phyloP scores from a whole-genome alignment of 2,329 filamentous ascomycete genomes.

The Hirsutella thompsonii region DNA sequence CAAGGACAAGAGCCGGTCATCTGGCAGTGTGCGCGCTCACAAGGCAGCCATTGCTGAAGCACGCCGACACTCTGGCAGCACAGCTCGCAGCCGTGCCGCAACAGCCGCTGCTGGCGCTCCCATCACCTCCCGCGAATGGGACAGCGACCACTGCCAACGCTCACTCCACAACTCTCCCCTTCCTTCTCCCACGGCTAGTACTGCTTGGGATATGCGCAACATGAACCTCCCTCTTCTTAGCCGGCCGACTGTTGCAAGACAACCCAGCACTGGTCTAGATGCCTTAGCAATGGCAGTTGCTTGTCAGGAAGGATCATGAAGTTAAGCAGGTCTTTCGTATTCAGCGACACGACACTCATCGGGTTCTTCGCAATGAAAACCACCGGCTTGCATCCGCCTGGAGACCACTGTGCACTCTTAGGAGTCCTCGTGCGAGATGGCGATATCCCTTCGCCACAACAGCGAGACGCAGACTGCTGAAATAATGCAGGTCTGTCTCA shows the following conservation, averaged over 20 bases:
- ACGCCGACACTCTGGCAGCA: slow-evolving; percentile 17
- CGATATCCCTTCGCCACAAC: too few species aligned
- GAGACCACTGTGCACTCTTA: too few species aligned
- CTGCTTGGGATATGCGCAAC: slow-evolving; percentile 34
- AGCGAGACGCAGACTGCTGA: too few species aligned
- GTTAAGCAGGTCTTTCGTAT: too few species aligned
- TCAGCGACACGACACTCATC: too few species aligned
- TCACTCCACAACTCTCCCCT: slow-evolving; percentile 12
- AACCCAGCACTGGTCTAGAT: slow-evolving; percentile 40
- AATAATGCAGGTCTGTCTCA: too few species aligned
- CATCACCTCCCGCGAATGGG: slow-evolving; percentile 21
- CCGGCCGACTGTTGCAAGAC: slow-evolving; percentile 27
- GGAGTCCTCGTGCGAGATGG: too few species aligned
- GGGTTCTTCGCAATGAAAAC: too few species aligned
- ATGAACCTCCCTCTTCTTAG: slow-evolving; percentile 30
- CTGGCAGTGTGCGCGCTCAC: slow-evolving; percentile 19
- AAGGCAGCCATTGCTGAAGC: slow-evolving; percentile 18
- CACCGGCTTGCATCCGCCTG: too few species aligned
- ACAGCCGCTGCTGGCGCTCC: slow-evolving; percentile 9
- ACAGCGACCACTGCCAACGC: slow-evolving; percentile 21
- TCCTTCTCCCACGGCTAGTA: slow-evolving; percentile 20
- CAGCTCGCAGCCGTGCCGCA: slow-evolving; percentile 17
- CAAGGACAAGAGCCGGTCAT: slow-evolving; percentile 42
- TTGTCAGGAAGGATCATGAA: slow-evolving; percentile 28
- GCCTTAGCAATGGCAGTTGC: slow-evolving; percentile 41